Base-by-base conservation (phyloP, 1,139 yeast species). In the Debaryomyces fabryi region DNA sequence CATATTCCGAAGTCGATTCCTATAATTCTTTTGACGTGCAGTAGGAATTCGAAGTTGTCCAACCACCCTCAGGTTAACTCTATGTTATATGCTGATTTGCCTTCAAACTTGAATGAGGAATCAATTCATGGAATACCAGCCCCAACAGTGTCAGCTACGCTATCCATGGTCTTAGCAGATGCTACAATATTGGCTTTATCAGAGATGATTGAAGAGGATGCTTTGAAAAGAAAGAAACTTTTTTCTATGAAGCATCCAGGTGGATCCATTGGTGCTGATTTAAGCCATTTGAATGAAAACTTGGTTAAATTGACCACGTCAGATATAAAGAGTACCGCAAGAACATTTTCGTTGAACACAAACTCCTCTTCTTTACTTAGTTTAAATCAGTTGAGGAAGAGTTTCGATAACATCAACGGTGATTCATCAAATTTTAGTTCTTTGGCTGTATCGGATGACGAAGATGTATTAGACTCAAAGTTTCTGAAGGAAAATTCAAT, bases 221-320 rank as follows among this genome's bases (percentile, higher is more conserved):
- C 74, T 35, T 64, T 69, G 36, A 72, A 76, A 51, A 72, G 96
- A 44, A 78, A 76, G 52, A 71, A 65, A 49, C 64, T 76, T 43
- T 90, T 90, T 64, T 83, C 87, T 7, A 77, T 77, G 52, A 79
- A 86, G 60, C 97, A 90, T 60, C 97, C 97, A 1, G 96, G 96
- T 30, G 97, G 97, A 23, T 88, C 95, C 1, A 89, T 90, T 58
- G 96, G 96, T 15, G 77, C 81, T 38, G 76, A 67, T 50, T 69
- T 75, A 53, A 66, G 74, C 43, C 72, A 71, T 47, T 62, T 72
- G 48, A 70, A 71, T 52, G 69, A 65, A 23, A 68, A 65, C 45
- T 18, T 18, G 7, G 46, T 57, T 8, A 49, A 41, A n/a, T 29
- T 44, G 6, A 15, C 45, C 15, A 45, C 52, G 5, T 38, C 8